phyloP scores from a whole-genome alignment of 73 alveolate genomes.

The Tetrahymena malaccensis region DNA sequence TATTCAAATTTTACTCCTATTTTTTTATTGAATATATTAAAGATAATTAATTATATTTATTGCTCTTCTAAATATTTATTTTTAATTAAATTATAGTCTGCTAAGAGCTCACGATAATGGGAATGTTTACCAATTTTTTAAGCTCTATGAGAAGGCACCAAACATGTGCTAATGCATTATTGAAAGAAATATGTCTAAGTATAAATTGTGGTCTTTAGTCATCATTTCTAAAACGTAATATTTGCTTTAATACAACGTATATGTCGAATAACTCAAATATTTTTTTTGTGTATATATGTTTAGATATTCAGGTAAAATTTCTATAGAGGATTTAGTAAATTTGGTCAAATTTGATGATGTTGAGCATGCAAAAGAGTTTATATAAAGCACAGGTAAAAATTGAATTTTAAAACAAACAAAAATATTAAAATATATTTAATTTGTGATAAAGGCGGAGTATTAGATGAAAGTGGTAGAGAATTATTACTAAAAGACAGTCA shows the following conservation, averaged over 20 bases:
- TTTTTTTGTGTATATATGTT: neutral
- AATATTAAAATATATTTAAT: neutral
- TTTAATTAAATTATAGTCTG: neutral
- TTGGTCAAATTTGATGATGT: neutral
- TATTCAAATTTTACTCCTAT: neutral
- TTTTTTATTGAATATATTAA: neutral
- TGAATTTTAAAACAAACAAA: neutral
- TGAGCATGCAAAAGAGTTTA: neutral
- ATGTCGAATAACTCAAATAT: neutral
- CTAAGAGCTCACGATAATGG: neutral
- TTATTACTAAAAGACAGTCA: neutral
- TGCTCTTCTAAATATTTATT: neutral
- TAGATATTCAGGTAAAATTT: neutral
- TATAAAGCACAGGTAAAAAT: neutral
- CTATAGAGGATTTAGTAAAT: neutral
- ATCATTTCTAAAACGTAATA: neutral
- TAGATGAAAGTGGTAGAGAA: neutral
- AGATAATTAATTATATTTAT: neutral
- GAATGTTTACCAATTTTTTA: neutral
- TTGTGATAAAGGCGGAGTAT: neutral
- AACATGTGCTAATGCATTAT: neutral
- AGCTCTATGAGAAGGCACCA: neutral
- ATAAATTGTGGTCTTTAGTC: neutral
- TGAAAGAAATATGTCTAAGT: neutral
- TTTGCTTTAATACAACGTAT: neutral